Base-by-base conservation (phyloP, 208 protist species). In the Strigomonas oncopelti region DNA sequence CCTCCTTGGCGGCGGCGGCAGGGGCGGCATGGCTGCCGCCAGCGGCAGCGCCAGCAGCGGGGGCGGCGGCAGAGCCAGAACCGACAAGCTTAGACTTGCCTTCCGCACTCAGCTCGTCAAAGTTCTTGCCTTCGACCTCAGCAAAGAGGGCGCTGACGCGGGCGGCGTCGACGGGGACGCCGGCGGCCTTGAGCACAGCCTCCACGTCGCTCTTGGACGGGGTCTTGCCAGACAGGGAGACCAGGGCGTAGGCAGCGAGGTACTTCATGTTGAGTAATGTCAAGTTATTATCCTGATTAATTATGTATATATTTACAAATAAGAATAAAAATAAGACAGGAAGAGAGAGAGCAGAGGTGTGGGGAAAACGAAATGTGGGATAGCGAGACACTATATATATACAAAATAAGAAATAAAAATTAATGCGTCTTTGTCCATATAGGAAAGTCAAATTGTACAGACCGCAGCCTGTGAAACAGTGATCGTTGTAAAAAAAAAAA, bases 201-300 rank as follows among this genome's bases (percentile, higher is more conserved):
- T 96, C 64, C 3, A 98, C 81, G 64, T 88, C 89, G 24, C 74
- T 61, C 78, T 91, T 84, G 59, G 89, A 78, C 42, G 93, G 93
- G 46, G 77, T 69, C 66, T 88, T 89, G 51, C 91, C 91, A 24
- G 82, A 86, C n/a, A 97, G 87, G 65, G 76, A 69, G 34, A 86
- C 88, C 20, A 98, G 81, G 57, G 95, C 83, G 77, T 96, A 98
- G 46, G 95, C 95, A 67, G 95, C 93, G 24, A 97, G 80, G 79
- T 97, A 92, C 78, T 94, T 95, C 93, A 97, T 97, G 48, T 61
- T 48, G 45, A 58, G 46, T 25, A 48, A 62, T 48, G 31, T 61
- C 42, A 45, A 24, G 56, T 18, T 16, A 61, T 31, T 38, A 45
- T 61, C 42, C 42, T 38, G 18, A 11, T 13, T 61, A 61, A 32